phyloP scores from a whole-genome alignment of 345 rosid genomes.

The Bruguiera parviflora region DNA sequence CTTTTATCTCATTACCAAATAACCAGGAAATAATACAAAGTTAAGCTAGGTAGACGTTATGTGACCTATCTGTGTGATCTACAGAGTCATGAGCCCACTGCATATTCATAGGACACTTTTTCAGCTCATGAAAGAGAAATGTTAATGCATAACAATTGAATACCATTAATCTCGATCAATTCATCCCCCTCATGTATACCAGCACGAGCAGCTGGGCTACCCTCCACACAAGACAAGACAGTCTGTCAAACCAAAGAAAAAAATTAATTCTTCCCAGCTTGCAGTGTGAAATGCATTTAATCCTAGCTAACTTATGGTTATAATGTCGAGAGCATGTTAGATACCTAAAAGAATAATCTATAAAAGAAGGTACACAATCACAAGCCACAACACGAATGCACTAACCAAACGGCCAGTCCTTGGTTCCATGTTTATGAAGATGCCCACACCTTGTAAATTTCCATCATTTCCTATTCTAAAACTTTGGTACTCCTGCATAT shows the following conservation, averaged over 20 bases:
- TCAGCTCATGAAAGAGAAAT: not conserved
- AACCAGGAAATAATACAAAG: too few relatives aligned
- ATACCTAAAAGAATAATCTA: not conserved
- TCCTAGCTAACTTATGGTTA: too few relatives aligned
- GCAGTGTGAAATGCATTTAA: too few relatives aligned
- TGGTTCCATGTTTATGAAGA: slow-evolving; percentile 73
- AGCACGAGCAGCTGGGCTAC: slow-evolving; percentile 88
- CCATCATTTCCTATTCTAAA: slow-evolving; percentile 89
- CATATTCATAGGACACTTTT: not conserved
- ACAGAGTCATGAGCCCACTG: not conserved
- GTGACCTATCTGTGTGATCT: slow-evolving; percentile 2
- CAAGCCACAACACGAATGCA: not conserved
- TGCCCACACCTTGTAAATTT: slow-evolving; percentile 87
- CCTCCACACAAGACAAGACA: slow-evolving; percentile 74
- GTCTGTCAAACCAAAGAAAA: slow-evolving; percentile 44
- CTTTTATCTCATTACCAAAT: not conserved
- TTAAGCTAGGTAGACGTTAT: too few relatives aligned
- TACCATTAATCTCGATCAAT: slow-evolving; percentile 88
- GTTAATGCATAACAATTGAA: not conserved
- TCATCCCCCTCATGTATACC: slow-evolving; percentile 86
- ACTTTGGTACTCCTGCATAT: slow-evolving; percentile 76
- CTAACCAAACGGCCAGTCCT: slow-evolving; percentile 80
- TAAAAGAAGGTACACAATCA: not conserved
- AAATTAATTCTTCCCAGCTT: not conserved
- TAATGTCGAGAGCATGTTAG: not conserved